A percentile compares a stretch with the other conserved stretches of the same genome.
Evolutionary conservation across 1,284 basidiomycete species (phyloP).

Genomic region (Fistulina hepatica): DNA sequence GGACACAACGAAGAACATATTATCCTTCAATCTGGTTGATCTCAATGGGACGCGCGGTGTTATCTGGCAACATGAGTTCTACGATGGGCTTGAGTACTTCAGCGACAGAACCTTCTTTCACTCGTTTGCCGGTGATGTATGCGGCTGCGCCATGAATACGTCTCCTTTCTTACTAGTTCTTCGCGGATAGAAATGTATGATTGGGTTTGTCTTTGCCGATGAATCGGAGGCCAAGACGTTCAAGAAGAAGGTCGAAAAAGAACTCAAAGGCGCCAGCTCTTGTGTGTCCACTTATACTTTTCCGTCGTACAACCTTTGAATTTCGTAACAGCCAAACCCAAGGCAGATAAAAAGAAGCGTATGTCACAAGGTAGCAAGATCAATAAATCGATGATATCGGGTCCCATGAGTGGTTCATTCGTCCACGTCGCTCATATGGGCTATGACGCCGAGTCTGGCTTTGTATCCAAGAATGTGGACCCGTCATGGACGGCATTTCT

Average conservation of each 20-base stretch:
- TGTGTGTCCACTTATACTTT: constrained; percentile 3
- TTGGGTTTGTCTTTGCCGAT: constrained; percentile 86
- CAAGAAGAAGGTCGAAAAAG: constrained; percentile 76
- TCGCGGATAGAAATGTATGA: constrained; percentile 59
- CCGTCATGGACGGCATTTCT: constrained; percentile 83
- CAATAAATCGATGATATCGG: constrained; percentile 55
- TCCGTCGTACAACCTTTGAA: constrained; percentile 5
- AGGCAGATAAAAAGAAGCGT: constrained; percentile 22
- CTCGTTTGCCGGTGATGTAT: constrained; percentile 85
- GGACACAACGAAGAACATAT: constrained; percentile 48
- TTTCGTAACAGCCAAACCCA: constrained; percentile 30
- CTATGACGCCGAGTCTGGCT: constrained; percentile 80
- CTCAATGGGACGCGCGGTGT: constrained; percentile 74
- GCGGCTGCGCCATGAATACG: constrained; percentile 24
- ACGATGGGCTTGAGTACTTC: constrained; percentile 75
- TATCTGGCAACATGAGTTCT: constrained; percentile 92
- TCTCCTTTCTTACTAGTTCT: neutral
- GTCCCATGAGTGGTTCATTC: constrained; percentile 71
- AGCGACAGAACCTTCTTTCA: constrained; percentile 91
- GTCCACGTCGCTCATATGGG: constrained; percentile 94
- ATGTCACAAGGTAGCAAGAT: constrained; percentile 15
- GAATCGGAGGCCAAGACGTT: constrained; percentile 84
- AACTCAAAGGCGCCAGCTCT: constrained; percentile 40
- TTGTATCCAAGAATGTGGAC: constrained; percentile 83
- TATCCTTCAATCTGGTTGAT: constrained; percentile 74